Evolutionary conservation across 176 grass and related monocot genomes (phyloP), one percentile per base, ranked within the genome.

Genomic region (Chrysopogon serrulatus): DNA sequence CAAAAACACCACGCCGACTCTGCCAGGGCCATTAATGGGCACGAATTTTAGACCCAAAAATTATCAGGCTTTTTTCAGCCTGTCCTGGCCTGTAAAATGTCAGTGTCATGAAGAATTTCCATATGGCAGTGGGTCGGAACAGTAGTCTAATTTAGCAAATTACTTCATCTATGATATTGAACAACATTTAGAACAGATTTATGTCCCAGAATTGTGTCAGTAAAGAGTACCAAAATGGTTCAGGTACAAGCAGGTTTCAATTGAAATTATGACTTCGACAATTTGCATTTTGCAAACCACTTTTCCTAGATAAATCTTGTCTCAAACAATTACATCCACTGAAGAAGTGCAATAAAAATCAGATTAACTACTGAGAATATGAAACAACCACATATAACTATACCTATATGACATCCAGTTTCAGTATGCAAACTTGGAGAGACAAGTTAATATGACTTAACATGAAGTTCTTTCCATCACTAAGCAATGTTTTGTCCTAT

Each of bases 271-370:
- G 3, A 69, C 30, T 57, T 59, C 56, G n/a, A 5, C 44, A 44
- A 56, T 57, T 83, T 56, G 73, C 61, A 84, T 39, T 37, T 16
- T 56, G 57, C 43, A 68, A 84, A 68, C 31, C 42, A 41, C 21
- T 40, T 65, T 75, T 53, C 10, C 21, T 66, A 36, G 42, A 49
- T 67, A 80, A 80, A 44, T 6, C 10, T 51, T 36, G 40, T 44
- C 24, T 42, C 37, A 16, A 41, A 63, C 57, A 64, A 28, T 21
- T 34, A 6, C 27, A 40, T 59, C 28, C 34, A n/a, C 18, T 59
- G 34, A 39, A 77, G 53, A 33, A 61, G 53, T 39, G n/a, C 13
- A 77, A 6, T 37, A 60, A 54, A 5, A 77, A 59, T 39, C 9
- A 76, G 49, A 76, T 54, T 51, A 59, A 60, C 74, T 36, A 60